Evolutionary conservation across 192 early-diverging fungal genomes (phyloP), one percentile per base, ranked within the genome.

Genomic region (Gorgonomyces haynaldii): DNA sequence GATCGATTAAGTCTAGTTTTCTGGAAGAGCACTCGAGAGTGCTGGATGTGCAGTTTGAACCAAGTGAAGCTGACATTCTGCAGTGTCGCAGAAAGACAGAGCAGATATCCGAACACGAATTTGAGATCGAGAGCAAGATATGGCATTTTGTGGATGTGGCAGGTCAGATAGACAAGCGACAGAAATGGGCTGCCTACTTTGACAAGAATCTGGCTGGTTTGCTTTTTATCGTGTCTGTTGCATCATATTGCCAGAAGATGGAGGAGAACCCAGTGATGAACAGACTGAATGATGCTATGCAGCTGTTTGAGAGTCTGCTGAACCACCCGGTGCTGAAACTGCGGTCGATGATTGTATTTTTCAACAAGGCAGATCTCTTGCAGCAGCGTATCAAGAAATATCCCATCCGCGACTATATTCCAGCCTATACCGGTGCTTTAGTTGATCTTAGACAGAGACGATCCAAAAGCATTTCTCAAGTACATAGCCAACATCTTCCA

Each of bases 291-390:
- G 71, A 74, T 34, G 60, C 71, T 1, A 29, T 74, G 16, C 45
- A 54, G 4, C 45, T 74, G 5, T 74, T 74, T 43, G 51, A 65
- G 26, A 26, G 15, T 3, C 50, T 74, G 10, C 37, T 54, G 22
- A 71, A 74, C 43, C 31, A 68, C 39, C 50, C 47, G 45, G 39
- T 60, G 36, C 44, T 74, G 31, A 45, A 38, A 20, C 54, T 45
- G 20, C 39, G 58, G 49, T 23, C 37, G n/a, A 56, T 74, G 23
- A 66, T 73, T n/a, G 27, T 74, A 24, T 74, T 74, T 41, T 40
- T 74, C 47, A 74, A 74, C 60, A 74, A 74, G 46, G 42, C 48
- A 37, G 71, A 74, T 44, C 32, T 74, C 16, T 68, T 67, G 39
- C 43, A 59, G 43, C 40, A 58, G 40, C 69, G 69, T 44, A 34